These are phyloP conservation scores for Peterozyma toletana DNA, from an alignment of 805 yeast species.

Conservation along the genomic window DNA sequence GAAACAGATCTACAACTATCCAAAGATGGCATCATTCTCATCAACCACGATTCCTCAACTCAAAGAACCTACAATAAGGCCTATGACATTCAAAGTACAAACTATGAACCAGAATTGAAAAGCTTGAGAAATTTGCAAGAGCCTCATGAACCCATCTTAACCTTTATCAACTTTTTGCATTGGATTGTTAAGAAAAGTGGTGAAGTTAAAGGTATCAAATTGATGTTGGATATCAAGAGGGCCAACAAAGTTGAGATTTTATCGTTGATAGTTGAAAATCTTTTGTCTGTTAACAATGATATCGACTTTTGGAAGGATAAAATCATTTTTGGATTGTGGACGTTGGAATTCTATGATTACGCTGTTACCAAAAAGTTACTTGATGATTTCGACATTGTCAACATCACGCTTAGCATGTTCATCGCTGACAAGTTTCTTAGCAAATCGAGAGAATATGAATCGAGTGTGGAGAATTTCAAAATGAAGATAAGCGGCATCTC, in stretches of 20 bases:
- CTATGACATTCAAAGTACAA: slow-evolving; percentile 17
- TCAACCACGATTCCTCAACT: slow-evolving; percentile 27
- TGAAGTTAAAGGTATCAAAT: slow-evolving; percentile 32
- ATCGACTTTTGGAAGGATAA: slow-evolving; percentile 23
- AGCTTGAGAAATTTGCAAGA: slow-evolving; percentile 18
- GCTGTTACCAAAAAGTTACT: slow-evolving; percentile 13
- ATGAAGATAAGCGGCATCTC: slow-evolving; percentile 4
- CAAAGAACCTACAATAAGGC: slow-evolving; percentile 23
- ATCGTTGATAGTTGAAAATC: slow-evolving; percentile 16
- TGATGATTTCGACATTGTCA: slow-evolving; percentile 17
- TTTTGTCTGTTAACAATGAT: slow-evolving; percentile 9
- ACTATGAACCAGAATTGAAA: slow-evolving; percentile 19
- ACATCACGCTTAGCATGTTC: slow-evolving; percentile 21
- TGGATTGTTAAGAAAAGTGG: slow-evolving; percentile 34
- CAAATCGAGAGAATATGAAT: neutral
- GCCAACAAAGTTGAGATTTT: slow-evolving; percentile 19
- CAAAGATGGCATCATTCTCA: slow-evolving; percentile 22
- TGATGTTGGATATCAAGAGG: slow-evolving; percentile 28
- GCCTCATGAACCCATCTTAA: slow-evolving; percentile 26
- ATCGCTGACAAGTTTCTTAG: slow-evolving; percentile 15
- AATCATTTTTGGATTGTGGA: slow-evolving; percentile 31
- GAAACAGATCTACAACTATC: slow-evolving; percentile 26
- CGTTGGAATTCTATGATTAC: slow-evolving; percentile 17
- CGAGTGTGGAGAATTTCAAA: neutral
- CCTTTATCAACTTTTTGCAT: slow-evolving; percentile 19